A percentile compares a stretch with the other conserved stretches of the same genome.
These are phyloP conservation scores for Hypoxylon rubiginosum DNA, from an alignment of 2,329 filamentous ascomycete genomes.

Conservation along the genomic window DNA sequence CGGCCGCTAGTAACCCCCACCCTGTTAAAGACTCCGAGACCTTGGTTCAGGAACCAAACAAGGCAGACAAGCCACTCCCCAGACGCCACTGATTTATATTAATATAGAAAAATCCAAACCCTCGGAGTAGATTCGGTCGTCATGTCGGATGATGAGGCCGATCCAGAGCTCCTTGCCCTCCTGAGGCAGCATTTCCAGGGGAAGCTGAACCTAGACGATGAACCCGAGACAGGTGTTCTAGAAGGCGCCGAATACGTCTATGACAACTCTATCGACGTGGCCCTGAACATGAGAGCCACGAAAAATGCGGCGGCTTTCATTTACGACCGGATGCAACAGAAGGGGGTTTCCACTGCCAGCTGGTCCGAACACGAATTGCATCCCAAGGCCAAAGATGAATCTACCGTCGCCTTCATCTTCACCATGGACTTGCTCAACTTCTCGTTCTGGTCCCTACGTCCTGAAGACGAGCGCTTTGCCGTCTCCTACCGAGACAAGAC, in stretches of 20 bases:
- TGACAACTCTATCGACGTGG: conserved; percentile 93
- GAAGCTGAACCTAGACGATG: conserved; percentile 65
- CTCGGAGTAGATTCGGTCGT: conserved; percentile 34
- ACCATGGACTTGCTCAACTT: conserved; percentile 98
- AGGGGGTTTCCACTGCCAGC: conserved; percentile 83
- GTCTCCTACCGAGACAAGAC: conserved; percentile 83
- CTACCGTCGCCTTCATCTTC: conserved; percentile 91
- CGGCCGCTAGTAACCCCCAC: conserved; percentile 15
- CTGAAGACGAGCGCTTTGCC: conserved; percentile 80
- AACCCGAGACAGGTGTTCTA: conserved; percentile 85
- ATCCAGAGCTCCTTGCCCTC: conserved; percentile 87
- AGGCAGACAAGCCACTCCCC: not conserved
- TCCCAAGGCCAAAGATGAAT: conserved; percentile 83
- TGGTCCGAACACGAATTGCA: conserved; percentile 94
- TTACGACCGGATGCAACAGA: conserved; percentile 84
- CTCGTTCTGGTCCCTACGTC: conserved; percentile 88
- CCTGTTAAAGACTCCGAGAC: conserved; percentile 13
- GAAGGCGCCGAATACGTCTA: conserved; percentile 87
- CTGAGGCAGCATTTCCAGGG: conserved; percentile 83
- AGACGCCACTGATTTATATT: conserved; percentile 11
- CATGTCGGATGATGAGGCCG: conserved; percentile 94
- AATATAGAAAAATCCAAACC: conserved; percentile 1
- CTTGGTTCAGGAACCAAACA: conserved; percentile 14
- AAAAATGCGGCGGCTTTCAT: conserved; percentile 86
- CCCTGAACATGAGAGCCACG: conserved; percentile 84